Percentiles rank a stretch among this genome's conserved stretches.
Conservation (phyloP, 2,329 filamentous ascomycete species). For the Stemphylium beticola region DNA sequence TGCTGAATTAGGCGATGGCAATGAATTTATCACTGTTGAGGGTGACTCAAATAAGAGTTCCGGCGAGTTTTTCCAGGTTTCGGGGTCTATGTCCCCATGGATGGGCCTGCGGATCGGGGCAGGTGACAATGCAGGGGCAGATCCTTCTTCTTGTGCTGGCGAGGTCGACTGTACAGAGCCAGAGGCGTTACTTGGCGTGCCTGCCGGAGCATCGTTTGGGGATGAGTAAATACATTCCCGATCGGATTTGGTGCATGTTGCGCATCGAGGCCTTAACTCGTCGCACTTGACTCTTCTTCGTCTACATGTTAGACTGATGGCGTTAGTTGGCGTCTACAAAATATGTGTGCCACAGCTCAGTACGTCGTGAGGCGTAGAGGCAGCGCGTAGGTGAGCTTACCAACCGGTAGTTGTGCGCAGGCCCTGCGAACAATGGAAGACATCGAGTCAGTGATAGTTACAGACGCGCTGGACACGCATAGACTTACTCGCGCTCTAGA, state of each 20-base stretch:
- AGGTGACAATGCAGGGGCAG: conserved; percentile 21
- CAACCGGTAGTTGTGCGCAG: conserved; percentile 55
- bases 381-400: conserved; percentile 31
- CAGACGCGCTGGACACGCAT: background rate
- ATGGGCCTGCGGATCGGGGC: conserved; percentile 23
- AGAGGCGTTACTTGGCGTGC: conserved; percentile 13
- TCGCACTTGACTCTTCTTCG: conserved; percentile 60
- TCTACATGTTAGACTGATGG: conserved; percentile 52
- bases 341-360: background rate
- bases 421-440: conserved; percentile 26
- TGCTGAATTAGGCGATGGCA: conserved; percentile 52
- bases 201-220: conserved; percentile 13
- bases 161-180: conserved; percentile 19
- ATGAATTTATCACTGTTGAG: conserved; percentile 37
- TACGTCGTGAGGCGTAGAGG: background rate
- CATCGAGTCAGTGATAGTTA: conserved; percentile 1
- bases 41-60: conserved; percentile 43
- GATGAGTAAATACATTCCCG: conserved; percentile 52
- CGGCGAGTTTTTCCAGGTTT: conserved; percentile 33
- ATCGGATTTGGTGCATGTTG: conserved; percentile 53
- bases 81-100: conserved; percentile 27
- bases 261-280: conserved; percentile 54
- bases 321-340: conserved; percentile 15
- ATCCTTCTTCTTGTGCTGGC: conserved; percentile 21
- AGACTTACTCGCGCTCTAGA: conserved; percentile 45